These are phyloP conservation scores for Zopfochytrium polystomum DNA, from an alignment of 371 early-diverging fungal genomes.

Conservation along the genomic window DNA sequence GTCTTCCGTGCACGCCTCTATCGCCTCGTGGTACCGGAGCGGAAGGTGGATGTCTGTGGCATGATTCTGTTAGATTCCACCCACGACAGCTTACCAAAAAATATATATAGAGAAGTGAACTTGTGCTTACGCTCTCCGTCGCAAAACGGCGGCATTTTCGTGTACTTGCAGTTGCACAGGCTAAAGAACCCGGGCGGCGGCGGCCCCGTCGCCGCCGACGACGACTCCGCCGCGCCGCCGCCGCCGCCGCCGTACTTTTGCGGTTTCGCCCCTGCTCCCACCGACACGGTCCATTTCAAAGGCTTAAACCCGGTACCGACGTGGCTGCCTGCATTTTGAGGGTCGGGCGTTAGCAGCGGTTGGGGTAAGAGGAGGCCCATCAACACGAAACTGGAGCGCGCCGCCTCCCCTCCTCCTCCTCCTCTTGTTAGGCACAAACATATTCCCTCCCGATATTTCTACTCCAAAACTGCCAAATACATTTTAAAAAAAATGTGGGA, in stretches of 20 bases:
- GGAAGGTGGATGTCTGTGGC: slow-evolving; percentile 37
- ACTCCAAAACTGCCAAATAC: too few relatives aligned
- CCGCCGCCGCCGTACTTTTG: slow-evolving; percentile 25
- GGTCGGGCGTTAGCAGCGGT: too few relatives aligned
- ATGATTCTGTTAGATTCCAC: neutral
- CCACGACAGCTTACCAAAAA: neutral
- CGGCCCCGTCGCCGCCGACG: too few relatives aligned
- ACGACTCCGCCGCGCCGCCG: too few relatives aligned
- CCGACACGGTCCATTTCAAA: slow-evolving; percentile 34
- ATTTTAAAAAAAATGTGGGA: neutral
- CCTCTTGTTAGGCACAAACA: too few relatives aligned
- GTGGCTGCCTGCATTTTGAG: slow-evolving; percentile 20
- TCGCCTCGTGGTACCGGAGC: slow-evolving; percentile 26
- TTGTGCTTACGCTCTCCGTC: slow-evolving; percentile 39
- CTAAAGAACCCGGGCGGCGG: slow-evolving; percentile 32
- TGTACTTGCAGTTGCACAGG: slow-evolving; percentile 47
- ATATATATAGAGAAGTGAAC: slow-evolving; percentile 9
- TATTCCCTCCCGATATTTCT: too few relatives aligned
- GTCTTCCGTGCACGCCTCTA: slow-evolving; percentile 33
- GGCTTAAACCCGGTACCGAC: slow-evolving; percentile 41
- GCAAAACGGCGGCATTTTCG: slow-evolving; percentile 39
- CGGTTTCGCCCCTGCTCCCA: too few relatives aligned
- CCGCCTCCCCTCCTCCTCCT: too few relatives aligned
- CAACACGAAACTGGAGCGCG: too few relatives aligned
- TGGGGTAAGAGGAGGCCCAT: too few relatives aligned